Percentiles rank a stretch among this genome's conserved stretches.
Conservation (phyloP, 1,139 yeast genomes). For the Sugiyamaella sp. region DNA sequence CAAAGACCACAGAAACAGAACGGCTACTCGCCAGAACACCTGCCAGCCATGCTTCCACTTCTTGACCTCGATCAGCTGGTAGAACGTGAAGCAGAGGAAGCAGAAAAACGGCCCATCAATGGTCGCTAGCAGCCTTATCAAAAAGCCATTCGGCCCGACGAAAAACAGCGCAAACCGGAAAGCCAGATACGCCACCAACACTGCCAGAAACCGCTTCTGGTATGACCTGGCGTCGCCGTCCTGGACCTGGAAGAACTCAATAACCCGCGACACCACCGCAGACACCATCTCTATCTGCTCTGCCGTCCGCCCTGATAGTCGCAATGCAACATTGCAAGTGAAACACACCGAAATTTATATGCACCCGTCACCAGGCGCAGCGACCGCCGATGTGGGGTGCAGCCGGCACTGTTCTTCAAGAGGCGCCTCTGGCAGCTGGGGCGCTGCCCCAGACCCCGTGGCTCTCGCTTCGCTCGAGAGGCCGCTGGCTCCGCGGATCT, state of each 20-base stretch:
- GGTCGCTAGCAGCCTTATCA: background rate
- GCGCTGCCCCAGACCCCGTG: slow-evolving; percentile 1
- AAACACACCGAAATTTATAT: background rate
- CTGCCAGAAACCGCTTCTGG: slow-evolving; percentile 5
- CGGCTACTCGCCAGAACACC: slow-evolving; percentile 7
- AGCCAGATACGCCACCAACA: background rate
- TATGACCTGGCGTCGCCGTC: background rate
- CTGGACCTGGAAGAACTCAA: background rate
- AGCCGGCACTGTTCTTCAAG: no score
- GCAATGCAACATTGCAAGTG: background rate
- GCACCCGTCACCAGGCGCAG: background rate
- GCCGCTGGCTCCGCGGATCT: no score
- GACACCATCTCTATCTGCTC: background rate
- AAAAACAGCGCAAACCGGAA: background rate
- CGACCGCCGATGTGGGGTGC: no score
- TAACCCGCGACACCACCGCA: background rate
- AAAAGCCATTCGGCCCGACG: background rate
- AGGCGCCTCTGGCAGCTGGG: slow-evolving; percentile 1
- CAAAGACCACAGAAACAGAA: slow-evolving; percentile 2
- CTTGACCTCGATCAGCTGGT: slow-evolving; percentile 13
- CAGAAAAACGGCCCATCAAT: slow-evolving; percentile 7
- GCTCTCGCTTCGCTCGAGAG: slow-evolving; percentile 2
- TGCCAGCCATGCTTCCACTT: slow-evolving; percentile 13
- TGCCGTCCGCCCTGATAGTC: background rate
- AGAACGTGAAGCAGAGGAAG: slow-evolving; percentile 11